A percentile compares a stretch with the other conserved stretches of the same genome.
These are phyloP conservation scores for Chalaropsis ovoidea DNA, from an alignment of 2,329 filamentous ascomycete genomes.

Conservation along the genomic window DNA sequence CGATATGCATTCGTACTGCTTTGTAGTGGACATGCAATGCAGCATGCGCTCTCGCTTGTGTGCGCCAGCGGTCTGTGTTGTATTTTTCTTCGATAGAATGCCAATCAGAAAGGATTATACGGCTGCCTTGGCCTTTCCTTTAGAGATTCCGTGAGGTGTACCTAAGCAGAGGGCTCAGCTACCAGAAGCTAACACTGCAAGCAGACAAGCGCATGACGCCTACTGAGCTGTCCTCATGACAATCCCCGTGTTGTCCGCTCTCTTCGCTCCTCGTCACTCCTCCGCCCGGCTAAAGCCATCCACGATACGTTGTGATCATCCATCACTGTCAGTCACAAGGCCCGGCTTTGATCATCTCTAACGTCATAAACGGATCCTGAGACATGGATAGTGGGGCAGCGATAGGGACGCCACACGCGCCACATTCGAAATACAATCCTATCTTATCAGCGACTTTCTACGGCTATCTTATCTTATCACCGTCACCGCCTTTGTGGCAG, in stretches of 20 bases:
- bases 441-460: too few relatives aligned
- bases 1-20: not conserved
- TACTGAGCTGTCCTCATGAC: too few relatives aligned
- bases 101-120: too few relatives aligned
- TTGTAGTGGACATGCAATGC: not conserved
- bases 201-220: too few relatives aligned
- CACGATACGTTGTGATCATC: not conserved
- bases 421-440: not conserved
- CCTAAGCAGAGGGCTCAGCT: too few relatives aligned
- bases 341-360: not conserved
- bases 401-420: not conserved
- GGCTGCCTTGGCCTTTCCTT: too few relatives aligned
- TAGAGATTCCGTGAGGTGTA: too few relatives aligned
- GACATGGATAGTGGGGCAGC: not conserved
- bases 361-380: constrained; percentile 1
- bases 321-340: not conserved
- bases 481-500: constrained; percentile 6
- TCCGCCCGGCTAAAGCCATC: not conserved
- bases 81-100: not conserved
- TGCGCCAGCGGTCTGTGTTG: not conserved
- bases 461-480: constrained; percentile 12
- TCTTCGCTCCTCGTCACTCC: not conserved
- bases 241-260: too few relatives aligned
- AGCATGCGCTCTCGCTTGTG: too few relatives aligned
- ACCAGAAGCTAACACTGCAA: too few relatives aligned